A percentile compares a stretch with the other conserved stretches of the same genome.
Conservation (phyloP, 108 stramenopile genomes). For the Conticribra weissflogii region DNA sequence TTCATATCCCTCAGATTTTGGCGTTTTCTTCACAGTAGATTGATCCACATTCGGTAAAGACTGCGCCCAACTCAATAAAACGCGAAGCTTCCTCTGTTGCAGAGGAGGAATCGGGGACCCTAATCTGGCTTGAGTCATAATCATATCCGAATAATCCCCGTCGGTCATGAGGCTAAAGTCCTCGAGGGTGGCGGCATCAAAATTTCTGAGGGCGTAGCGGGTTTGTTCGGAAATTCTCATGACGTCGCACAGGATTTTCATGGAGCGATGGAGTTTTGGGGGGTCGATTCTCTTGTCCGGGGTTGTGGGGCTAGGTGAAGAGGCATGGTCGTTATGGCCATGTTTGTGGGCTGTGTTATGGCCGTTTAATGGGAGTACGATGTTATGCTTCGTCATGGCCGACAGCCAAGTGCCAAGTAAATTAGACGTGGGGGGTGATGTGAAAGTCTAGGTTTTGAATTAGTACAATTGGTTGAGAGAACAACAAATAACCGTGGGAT, state of each 20-base stretch:
- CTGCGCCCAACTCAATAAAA: slow-evolving; percentile 22
- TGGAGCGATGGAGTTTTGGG: slow-evolving; percentile 20
- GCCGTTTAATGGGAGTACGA: neutral
- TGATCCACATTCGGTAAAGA: slow-evolving; percentile 2
- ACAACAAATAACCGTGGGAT: no score
- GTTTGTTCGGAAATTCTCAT: slow-evolving; percentile 26
- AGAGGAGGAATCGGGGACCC: slow-evolving; percentile 25
- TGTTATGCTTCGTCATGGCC: no score
- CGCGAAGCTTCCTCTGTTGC: slow-evolving; percentile 22
- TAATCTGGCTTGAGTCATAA: slow-evolving; percentile 13
- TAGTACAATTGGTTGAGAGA: no score
- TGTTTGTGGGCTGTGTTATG: neutral
- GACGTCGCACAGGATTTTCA: slow-evolving; percentile 20
- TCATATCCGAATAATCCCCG: slow-evolving; percentile 20
- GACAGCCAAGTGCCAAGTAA: no score
- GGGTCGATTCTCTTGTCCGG: slow-evolving; percentile 14
- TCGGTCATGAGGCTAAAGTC: slow-evolving; percentile 36
- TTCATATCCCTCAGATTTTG: slow-evolving; percentile 21
- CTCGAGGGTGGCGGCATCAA: slow-evolving; percentile 25
- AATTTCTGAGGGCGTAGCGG: slow-evolving; percentile 22
- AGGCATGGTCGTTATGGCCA: neutral
- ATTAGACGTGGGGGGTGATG: no score
- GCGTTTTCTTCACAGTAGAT: neutral
- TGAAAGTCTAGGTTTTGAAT: no score
- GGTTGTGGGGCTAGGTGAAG: neutral